Evolutionary conservation across 305 asterid species (phyloP).

Genomic region (Lippia alba): DNA sequence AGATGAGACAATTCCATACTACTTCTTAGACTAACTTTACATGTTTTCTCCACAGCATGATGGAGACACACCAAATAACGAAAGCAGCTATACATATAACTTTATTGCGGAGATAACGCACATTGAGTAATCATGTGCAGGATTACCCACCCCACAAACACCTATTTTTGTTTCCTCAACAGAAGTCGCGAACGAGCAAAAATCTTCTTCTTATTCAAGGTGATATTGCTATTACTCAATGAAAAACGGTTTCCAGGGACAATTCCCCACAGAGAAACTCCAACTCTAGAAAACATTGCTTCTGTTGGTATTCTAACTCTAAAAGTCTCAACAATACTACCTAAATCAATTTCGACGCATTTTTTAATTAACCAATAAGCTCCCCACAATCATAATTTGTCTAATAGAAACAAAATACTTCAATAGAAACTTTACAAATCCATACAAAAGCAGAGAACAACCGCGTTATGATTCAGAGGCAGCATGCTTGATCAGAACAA

Average conservation of each 20-base stretch:
- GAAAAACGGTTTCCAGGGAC: constrained; percentile 10
- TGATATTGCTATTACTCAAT: constrained; percentile 22
- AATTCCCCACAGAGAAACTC: constrained; percentile 13
- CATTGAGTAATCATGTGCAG: background rate
- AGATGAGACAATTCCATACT: background rate
- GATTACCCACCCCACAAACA: background rate
- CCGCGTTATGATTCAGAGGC: constrained; percentile 24
- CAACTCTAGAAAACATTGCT: constrained; percentile 3
- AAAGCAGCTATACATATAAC: background rate
- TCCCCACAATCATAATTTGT: background rate
- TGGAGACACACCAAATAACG: background rate
- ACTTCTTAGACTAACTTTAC: constrained; percentile 5
- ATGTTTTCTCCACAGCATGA: background rate
- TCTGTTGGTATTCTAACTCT: background rate
- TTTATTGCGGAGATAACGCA: constrained; percentile 2
- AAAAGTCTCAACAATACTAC: background rate
- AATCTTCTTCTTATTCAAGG: no score
- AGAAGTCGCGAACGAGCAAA: background rate
- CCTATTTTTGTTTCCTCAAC: background rate
- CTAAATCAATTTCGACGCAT: constrained; percentile 12
- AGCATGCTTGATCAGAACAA: constrained; percentile 15
- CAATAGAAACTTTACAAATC: background rate
- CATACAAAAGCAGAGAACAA: constrained; percentile 22
- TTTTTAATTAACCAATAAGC: constrained; percentile 7
- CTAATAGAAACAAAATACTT: background rate